Evolutionary conservation across 2,329 filamentous ascomycete species (phyloP).

Genomic region (Fusarium siculi): DNA sequence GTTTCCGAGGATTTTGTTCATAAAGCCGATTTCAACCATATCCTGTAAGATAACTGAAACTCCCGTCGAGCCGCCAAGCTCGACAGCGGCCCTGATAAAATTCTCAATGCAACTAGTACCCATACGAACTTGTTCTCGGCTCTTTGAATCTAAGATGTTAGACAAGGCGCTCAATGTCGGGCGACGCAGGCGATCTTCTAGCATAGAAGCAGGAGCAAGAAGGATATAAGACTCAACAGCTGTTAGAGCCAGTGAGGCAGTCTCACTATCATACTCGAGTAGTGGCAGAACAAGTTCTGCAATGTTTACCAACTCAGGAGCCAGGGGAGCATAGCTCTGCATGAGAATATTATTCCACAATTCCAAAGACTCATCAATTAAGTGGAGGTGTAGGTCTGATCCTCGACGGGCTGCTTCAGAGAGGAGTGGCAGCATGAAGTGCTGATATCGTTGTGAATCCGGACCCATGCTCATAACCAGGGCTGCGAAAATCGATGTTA

Average conservation of each 20-base stretch:
- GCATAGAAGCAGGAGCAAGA: constrained; percentile 73
- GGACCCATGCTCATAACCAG: constrained; percentile 87
- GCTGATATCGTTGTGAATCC: constrained; percentile 81
- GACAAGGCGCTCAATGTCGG: constrained; percentile 62
- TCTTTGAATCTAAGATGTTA: constrained; percentile 61
- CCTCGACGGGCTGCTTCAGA: constrained; percentile 80
- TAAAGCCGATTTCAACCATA: constrained; percentile 70
- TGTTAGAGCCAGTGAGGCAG: constrained; percentile 68
- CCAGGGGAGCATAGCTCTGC: constrained; percentile 71
- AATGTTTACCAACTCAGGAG: constrained; percentile 70
- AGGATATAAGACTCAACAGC: constrained; percentile 78
- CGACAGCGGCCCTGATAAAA: constrained; percentile 70
- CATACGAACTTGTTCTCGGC: constrained; percentile 67
- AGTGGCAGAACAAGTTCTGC: constrained; percentile 72
- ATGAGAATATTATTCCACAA: constrained; percentile 83
- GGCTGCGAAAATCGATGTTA: constrained; percentile 85
- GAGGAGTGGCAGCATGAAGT: constrained; percentile 84
- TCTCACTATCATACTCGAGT: constrained; percentile 73
- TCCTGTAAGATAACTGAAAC: constrained; percentile 73
- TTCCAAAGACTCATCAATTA: constrained; percentile 91
- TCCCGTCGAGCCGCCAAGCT: constrained; percentile 69
- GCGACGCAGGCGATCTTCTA: constrained; percentile 65
- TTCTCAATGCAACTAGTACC: constrained; percentile 72
- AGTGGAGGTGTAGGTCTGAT: constrained; percentile 80
- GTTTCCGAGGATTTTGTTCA: constrained; percentile 71